Base-by-base conservation (phyloP, 305 asterid species). In the Withania somnifera region DNA sequence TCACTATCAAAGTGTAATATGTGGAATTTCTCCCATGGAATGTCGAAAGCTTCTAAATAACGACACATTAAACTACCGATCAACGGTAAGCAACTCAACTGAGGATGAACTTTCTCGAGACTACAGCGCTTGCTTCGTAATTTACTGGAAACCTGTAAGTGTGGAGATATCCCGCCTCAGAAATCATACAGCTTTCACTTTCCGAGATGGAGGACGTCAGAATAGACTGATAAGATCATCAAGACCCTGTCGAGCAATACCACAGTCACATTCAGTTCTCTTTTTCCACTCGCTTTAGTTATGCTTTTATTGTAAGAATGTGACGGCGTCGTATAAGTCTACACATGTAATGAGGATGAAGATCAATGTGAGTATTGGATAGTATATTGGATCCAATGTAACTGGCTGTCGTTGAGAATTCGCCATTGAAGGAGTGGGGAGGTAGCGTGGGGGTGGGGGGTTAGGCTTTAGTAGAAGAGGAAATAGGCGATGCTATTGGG, bases 161-260 rank as follows among this genome's bases (percentile, higher is more conserved):
- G 61, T 42, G 26, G 58, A 73, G 28, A 47, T 9, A 3, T 73
- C 61, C 42, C 77, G 82, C 47, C 83, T 68, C 42, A 61, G 36
- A 53, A 30, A 73, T 89, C 84, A 95, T 77, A 88, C 89, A 67
- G 93, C 15, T 89, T 95, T 95, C 82, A 87, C 89, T 88, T 93
- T 95, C 51, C 95, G 95, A 17, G 95, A 92, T 53, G 97, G 86
- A 78, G 97, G 98, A 0, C 94, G 97, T 63, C 98, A 97, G 84
- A 95, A 93, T 75, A 95, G 86, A 82, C 95, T 92, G 87, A 95
- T 95, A 52, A 95, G 92, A 90, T 95, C 97, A 78, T 95, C 99
- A 69, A 95, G 92, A 77, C 97, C 99, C 99, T 95, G 97, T 82
- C 11, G 32, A 81, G 32, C 34, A 67, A 80, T 13, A 57, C 30